Evolutionary conservation across 2,329 filamentous ascomycete genomes (phyloP), one percentile per base, ranked within the genome.

Genomic region (Paracamarosporium sp.): DNA sequence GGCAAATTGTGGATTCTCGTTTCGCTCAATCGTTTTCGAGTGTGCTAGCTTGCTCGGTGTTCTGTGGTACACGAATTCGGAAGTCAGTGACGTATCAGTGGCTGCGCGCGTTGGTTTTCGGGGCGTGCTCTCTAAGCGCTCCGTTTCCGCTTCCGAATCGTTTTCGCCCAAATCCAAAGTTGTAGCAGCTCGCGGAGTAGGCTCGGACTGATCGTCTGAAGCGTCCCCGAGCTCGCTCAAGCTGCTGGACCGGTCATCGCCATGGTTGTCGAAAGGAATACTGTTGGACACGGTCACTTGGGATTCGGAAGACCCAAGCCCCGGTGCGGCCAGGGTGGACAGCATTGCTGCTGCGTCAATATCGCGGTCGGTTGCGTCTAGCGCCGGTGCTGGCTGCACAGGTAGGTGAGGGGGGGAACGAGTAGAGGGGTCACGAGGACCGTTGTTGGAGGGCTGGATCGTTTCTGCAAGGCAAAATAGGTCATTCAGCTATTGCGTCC

Each of bases 101-200:
- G 59, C 68, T 30, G 70, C 71, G 64, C 71, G 71, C 45, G 62
- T 83, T 70, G 84, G 79, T 69, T 83, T 90, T 61, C 87, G 86
- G 17, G 93, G 93, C n/a, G 92, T 96, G 71, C 91, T 88, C 72
- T 95, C 95, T 59, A 99, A 84, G 57, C 95, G 89, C 79, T 97
- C 93, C 1, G 94, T 98, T 79, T 97, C 94, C 31, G 94, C 94
- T 78, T 98, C 94, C 3, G 93, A 90, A 67, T 90, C 88, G 54
- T 85, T 83, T 51, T 88, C 86, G 30, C 89, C 74, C 46, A 74
- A 48, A 48, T 76, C 67, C 35, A 56, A 50, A 43, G 64, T 64
- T 25, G 56, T 48, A 24, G 62, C 53, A 15, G 67, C 65, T 38
- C 63, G 63, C 35, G 71, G 71, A n/a, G 71, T 74, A 20, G 67